Conservation (phyloP, 2,329 filamentous ascomycete genomes). For the Calonectria henricotiae region DNA sequence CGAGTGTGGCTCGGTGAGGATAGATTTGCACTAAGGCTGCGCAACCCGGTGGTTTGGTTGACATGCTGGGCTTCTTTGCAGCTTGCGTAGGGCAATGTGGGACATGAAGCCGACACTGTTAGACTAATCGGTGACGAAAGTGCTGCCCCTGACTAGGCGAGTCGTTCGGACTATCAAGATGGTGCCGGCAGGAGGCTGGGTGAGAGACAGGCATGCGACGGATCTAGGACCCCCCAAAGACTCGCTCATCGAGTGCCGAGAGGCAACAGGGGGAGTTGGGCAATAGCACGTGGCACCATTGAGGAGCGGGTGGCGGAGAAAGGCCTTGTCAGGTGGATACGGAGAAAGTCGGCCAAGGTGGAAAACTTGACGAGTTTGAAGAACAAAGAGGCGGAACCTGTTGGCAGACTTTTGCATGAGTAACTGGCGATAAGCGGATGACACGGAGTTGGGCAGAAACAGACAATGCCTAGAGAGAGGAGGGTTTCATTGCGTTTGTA, state of each 20-base stretch:
- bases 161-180: slow-evolving; percentile 32
- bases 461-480: slow-evolving; percentile 14
- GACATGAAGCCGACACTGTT: slow-evolving; percentile 32
- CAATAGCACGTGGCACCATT: slow-evolving; percentile 53
- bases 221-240: slow-evolving; percentile 6
- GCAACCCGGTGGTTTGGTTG: slow-evolving; percentile 29
- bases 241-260: slow-evolving; percentile 22
- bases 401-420: slow-evolving; percentile 14
- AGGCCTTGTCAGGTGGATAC: slow-evolving; percentile 40
- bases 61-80: slow-evolving; percentile 41
- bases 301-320: slow-evolving; percentile 49
- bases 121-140: slow-evolving; percentile 35
- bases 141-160: slow-evolving; percentile 39
- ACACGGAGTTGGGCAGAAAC: slow-evolving; percentile 33
- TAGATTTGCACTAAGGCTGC: slow-evolving; percentile 32
- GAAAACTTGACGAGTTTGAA: slow-evolving; percentile 24
- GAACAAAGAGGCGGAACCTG: slow-evolving; percentile 23
- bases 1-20: slow-evolving; percentile 62
- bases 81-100: slow-evolving; percentile 36
- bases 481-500: slow-evolving; percentile 24
- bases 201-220: slow-evolving; percentile 34
- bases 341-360: slow-evolving; percentile 44
- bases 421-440: slow-evolving; percentile 20
- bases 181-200: slow-evolving; percentile 27
- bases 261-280: slow-evolving; percentile 43